A percentile compares a stretch with the other conserved stretches of the same genome.
phyloP scores from a whole-genome alignment of 768 basidiomycete genomes.

The Russula compacta region DNA sequence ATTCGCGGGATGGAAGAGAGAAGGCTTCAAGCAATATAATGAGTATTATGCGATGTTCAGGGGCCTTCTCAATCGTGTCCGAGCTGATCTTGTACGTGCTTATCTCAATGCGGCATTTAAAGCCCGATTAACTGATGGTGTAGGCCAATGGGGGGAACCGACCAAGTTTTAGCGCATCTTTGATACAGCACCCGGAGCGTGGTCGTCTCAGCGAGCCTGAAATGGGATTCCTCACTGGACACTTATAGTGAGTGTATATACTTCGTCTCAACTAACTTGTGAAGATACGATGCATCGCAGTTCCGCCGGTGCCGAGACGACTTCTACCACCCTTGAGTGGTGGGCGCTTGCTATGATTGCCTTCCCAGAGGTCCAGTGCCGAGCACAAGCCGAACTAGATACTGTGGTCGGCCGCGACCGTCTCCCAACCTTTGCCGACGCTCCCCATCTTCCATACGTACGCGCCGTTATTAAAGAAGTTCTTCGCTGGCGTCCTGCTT shows the following conservation, averaged over 20 bases:
- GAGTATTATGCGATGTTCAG: neutral
- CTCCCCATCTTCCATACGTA: slow-evolving; percentile 18
- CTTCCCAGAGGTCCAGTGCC: slow-evolving; percentile 8
- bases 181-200: neutral
- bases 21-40: neutral
- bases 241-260: neutral
- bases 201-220: neutral
- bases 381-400: slow-evolving; percentile 18
- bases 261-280: neutral
- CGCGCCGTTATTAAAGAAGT: slow-evolving; percentile 15
- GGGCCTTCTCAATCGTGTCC: neutral
- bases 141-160: neutral
- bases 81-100: neutral
- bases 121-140: neutral
- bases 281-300: neutral
- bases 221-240: neutral
- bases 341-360: slow-evolving; percentile 13
- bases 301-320: slow-evolving; percentile 5
- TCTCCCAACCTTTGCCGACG: slow-evolving; percentile 15
- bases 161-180: neutral
- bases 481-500: slow-evolving; percentile 1
- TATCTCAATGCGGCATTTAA: neutral
- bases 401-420: slow-evolving; percentile 10
- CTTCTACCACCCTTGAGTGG: neutral
- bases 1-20: slow-evolving; percentile 8